Base-by-base conservation (phyloP, 1,284 basidiomycete genomes). In the Heterobasidion irregulare region DNA sequence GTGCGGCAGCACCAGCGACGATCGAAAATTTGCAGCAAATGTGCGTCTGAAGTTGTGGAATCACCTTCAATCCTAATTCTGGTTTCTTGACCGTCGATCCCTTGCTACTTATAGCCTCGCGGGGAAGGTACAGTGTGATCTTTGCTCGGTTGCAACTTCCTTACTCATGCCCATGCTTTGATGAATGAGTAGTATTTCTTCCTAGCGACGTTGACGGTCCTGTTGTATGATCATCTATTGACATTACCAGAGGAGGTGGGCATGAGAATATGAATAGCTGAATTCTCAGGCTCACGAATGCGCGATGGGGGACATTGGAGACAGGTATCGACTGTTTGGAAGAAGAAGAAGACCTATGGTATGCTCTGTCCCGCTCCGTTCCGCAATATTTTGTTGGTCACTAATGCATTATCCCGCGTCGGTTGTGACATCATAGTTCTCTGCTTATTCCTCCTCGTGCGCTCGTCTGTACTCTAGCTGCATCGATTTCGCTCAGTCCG, bases 261-360 rank as follows among this genome's bases (percentile, higher is more conserved):
- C 26, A 15, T 9, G 15, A 12, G 2, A 6, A 13, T 16, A 26
- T 35, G 9, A 36, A 36, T 2, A 13, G 32, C 9, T 43, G 34
- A 18, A 16, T 33, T 3, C n/a, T 46, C 35, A 50, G n/a, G 13
- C 43, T 8, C 36, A 13, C 10, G 13, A n/a, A 26, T 26, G 6
- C 26, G 26, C 26, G 4, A 26, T 26, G 26, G 26, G 18, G 26
- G 26, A 26, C 26, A 5, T 26, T 5, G 26, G 26, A 26, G 26
- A 19, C 47, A 61, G 59, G 38, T 61, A 10, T 49, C 57, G 12
- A 57, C 54, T 13, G 57, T 61, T 8, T 61, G 60, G 60, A 61
- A 61, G 44, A 56, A 54, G 49, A 61, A 56, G 50, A 61, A 61
- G 47, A 56, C 59, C 4, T 57, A 54, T 18, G 53, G 60, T 61